These are phyloP conservation scores for Artemisia annua DNA, from an alignment of 129 eudicot species.

Conservation along the genomic window DNA sequence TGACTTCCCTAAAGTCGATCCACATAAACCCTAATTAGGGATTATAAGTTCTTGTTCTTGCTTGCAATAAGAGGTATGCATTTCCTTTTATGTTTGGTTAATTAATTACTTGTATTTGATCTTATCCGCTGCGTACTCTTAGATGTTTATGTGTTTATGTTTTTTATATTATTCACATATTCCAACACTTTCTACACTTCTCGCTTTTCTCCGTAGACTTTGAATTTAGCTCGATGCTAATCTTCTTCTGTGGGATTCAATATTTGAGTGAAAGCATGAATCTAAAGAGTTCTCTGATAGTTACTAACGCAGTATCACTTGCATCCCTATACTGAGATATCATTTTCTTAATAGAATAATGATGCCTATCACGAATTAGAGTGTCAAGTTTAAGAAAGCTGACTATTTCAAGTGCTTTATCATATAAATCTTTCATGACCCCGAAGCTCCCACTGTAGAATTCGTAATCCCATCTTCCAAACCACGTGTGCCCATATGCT, in stretches of 20 bases:
- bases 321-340: conserved; percentile 47
- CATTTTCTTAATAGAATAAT: conserved; percentile 36
- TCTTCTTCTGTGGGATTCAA: conserved; percentile 22
- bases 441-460: conserved; percentile 73
- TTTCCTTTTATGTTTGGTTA: no score
- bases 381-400: conserved; percentile 51
- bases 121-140: no score
- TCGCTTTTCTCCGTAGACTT: conserved; percentile 39
- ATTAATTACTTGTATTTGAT: no score
- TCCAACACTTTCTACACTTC: conserved; percentile 60
- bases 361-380: conserved; percentile 27
- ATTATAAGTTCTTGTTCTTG: no score
- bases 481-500: conserved; percentile 72
- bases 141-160: no score
- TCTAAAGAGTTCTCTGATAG: conserved; percentile 63
- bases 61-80: no score
- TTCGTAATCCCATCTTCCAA: conserved; percentile 72
- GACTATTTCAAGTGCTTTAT: conserved; percentile 46
- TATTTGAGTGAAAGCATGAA: conserved; percentile 68
- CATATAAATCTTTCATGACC: conserved; percentile 48
- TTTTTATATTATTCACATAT: no score
- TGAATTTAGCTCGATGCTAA: conserved; percentile 1
- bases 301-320: conserved; percentile 50
- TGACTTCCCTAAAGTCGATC: no score
- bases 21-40: no score